These are phyloP conservation scores for Neolentinus lepideus DNA, from an alignment of 1,284 basidiomycete species.

Conservation along the genomic window DNA sequence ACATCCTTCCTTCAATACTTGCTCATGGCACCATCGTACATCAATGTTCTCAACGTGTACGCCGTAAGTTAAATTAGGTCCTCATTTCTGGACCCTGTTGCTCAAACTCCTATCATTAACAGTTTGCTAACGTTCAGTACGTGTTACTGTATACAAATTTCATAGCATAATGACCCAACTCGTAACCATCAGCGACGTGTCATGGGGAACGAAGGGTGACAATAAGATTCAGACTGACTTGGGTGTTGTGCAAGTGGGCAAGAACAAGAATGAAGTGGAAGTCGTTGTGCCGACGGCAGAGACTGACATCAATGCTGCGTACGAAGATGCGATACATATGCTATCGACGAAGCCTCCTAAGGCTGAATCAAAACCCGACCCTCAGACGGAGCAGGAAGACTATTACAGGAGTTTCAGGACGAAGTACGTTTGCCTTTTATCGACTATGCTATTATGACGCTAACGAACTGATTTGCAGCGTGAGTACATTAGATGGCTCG, in stretches of 20 bases:
- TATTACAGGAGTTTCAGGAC: conserved; percentile 87
- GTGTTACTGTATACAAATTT: conserved; percentile 18
- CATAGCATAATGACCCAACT: conserved; percentile 5
- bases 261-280: conserved; percentile 69
- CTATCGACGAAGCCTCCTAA: conserved; percentile 72
- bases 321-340: conserved; percentile 79
- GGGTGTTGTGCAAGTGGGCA: conserved; percentile 63
- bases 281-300: conserved; percentile 76
- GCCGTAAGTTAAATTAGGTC: conserved; percentile 44
- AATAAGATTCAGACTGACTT: conserved; percentile 82
- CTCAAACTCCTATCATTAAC: conserved; percentile 10
- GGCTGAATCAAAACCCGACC: conserved; percentile 53
- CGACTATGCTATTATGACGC: conserved; percentile 2
- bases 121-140: conserved; percentile 83
- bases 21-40: conserved; percentile 89
- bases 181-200: conserved; percentile 46
- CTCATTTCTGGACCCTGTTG: neutral
- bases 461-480: conserved; percentile 9
- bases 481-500: conserved; percentile 8
- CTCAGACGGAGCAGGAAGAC: conserved; percentile 77
- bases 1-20: conserved; percentile 94
- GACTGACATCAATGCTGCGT: conserved; percentile 82
- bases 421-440: conserved; percentile 40
- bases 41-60: conserved; percentile 85
- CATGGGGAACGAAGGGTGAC: conserved; percentile 91